Percentiles rank a stretch among this genome's conserved stretches.
phyloP scores from a whole-genome alignment of 2,329 filamentous ascomycete genomes.

The Calonectria pseudoturangicola region DNA sequence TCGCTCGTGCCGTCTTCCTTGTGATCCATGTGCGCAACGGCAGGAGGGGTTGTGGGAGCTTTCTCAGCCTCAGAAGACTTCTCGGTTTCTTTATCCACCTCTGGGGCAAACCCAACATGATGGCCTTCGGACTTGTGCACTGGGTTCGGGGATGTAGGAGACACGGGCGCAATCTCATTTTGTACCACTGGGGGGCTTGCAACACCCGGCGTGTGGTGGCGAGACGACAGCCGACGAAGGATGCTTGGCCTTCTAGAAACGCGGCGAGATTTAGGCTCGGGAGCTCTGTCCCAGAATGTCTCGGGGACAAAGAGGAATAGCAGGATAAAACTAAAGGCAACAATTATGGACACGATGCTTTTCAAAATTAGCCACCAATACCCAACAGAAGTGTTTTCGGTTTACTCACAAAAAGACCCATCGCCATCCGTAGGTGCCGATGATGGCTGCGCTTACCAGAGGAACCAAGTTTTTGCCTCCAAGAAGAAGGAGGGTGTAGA shows the following conservation, averaged over 20 bases:
- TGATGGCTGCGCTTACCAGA: conserved; percentile 89
- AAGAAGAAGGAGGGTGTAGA: conserved; percentile 91
- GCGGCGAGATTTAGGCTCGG: conserved; percentile 62
- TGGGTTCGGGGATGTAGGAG: conserved; percentile 44
- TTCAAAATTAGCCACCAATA: neutral
- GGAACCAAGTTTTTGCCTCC: conserved; percentile 95
- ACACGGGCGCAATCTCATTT: conserved; percentile 16
- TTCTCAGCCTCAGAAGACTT: neutral
- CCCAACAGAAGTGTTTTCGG: too few species aligned
- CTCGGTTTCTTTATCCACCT: neutral
- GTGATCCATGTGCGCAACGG: conserved; percentile 15
- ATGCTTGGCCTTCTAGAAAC: conserved; percentile 65
- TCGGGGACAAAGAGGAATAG: conserved; percentile 95
- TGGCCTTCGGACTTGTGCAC: conserved; percentile 53
- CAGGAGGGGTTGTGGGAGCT: conserved; percentile 26
- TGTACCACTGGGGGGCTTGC: conserved; percentile 26
- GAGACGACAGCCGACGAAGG: conserved; percentile 69
- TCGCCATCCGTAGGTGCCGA: conserved; percentile 86
- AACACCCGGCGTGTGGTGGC: conserved; percentile 54
- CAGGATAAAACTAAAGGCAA: conserved; percentile 80
- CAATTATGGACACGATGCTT: conserved; percentile 88
- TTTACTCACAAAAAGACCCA: conserved; percentile 88
- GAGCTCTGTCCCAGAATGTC: conserved; percentile 95
- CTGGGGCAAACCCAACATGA: conserved; percentile 59
- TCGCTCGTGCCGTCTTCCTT: neutral